Evolutionary conservation across 1,284 basidiomycete species (phyloP).

Genomic region (Irpex rosettiformis): DNA sequence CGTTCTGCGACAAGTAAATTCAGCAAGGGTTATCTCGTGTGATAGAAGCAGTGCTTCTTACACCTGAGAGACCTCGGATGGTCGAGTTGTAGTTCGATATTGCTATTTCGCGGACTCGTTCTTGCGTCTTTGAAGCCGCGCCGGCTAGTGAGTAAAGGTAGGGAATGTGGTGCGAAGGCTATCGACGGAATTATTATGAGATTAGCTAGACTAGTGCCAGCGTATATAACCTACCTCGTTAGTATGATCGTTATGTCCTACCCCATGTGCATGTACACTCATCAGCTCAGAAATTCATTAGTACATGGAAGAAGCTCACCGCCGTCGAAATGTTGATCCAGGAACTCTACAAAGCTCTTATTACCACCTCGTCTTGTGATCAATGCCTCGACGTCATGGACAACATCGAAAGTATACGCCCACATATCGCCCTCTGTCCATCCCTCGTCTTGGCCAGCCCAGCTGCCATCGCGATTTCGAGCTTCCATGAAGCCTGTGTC

Average conservation of each 20-base stretch:
- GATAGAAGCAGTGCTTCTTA: slow-evolving; percentile 27
- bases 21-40: neutral
- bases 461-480: slow-evolving; percentile 61
- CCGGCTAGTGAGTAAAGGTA: slow-evolving; percentile 76
- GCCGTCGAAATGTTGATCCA: slow-evolving; percentile 77
- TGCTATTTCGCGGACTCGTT: slow-evolving; percentile 67
- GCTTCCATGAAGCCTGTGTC: slow-evolving; percentile 82
- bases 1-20: slow-evolving; percentile 48
- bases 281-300: too few relatives aligned
- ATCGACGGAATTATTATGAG: neutral
- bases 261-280: too few relatives aligned
- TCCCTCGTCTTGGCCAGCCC: slow-evolving; percentile 67
- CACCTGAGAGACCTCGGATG: slow-evolving; percentile 66
- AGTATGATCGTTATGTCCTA: slow-evolving; percentile 78
- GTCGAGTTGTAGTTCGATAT: slow-evolving; percentile 63
- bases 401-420: slow-evolving; percentile 79
- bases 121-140: slow-evolving; percentile 67
- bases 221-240: slow-evolving; percentile 56
- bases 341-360: slow-evolving; percentile 56
- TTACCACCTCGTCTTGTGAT: slow-evolving; percentile 66
- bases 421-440: slow-evolving; percentile 87
- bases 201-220: neutral
- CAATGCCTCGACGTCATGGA: slow-evolving; percentile 66
- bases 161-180: slow-evolving; percentile 82
- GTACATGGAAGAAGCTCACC: slow-evolving; percentile 36